phyloP scores from a whole-genome alignment of 176 grass and related monocot genomes.

The Rhynchospora pubera region DNA sequence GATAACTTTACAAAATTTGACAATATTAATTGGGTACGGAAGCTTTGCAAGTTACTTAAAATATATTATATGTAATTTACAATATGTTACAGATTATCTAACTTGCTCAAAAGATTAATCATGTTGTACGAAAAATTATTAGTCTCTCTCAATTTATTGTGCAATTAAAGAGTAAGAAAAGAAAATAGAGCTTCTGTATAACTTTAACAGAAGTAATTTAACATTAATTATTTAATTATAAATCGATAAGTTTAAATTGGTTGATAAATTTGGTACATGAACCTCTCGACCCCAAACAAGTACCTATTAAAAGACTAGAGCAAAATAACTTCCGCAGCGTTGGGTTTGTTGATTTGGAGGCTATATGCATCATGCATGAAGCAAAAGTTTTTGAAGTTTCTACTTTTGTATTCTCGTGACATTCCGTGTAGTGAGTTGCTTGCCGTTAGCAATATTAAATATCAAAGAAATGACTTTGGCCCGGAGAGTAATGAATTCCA shows the following conservation, averaged over 20 bases:
- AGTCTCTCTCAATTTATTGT: background rate
- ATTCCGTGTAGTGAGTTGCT: background rate
- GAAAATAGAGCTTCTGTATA: too few species aligned
- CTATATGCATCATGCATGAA: constrained; percentile 15
- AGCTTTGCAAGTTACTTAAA: too few species aligned
- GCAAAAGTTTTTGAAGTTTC: background rate
- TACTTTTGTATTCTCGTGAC: background rate
- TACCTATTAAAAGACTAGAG: background rate
- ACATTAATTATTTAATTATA: too few species aligned
- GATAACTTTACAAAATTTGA: too few species aligned
- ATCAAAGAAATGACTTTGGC: background rate
- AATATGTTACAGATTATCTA: too few species aligned
- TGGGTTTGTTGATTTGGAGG: constrained; percentile 11
- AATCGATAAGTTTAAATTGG: background rate
- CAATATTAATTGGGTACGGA: too few species aligned
- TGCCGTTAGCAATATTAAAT: background rate
- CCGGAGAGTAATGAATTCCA: too few species aligned
- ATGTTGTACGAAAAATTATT: too few species aligned
- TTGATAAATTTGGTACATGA: background rate
- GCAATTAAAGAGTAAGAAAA: too few species aligned
- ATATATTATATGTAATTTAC: too few species aligned
- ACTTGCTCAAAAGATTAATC: too few species aligned
- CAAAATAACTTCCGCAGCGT: background rate
- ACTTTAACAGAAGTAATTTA: too few species aligned
- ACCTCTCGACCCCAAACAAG: background rate